These are phyloP conservation scores for Microcyclosporella mali DNA, from an alignment of 2,329 filamentous ascomycete species.

Conservation along the genomic window DNA sequence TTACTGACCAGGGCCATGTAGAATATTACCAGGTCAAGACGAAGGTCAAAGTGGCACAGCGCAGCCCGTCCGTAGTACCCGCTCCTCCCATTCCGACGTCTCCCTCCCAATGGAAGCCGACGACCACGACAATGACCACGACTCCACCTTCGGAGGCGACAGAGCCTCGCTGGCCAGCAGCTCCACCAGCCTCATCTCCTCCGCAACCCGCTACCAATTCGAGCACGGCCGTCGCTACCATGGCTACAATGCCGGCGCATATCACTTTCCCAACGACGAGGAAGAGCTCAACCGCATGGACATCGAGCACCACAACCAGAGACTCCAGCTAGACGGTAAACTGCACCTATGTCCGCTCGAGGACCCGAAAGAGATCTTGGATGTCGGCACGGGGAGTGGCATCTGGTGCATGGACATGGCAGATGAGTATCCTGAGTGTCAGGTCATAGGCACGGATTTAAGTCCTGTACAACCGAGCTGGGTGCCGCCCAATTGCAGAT, in stretches of 20 bases:
- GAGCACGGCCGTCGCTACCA: constrained; percentile 14
- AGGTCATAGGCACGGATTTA: constrained; percentile 40
- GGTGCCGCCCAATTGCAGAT: constrained; percentile 33
- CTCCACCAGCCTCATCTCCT: constrained; percentile 13
- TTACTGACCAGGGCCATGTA: no score
- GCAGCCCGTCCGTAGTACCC: no score
- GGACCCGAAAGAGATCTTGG: constrained; percentile 6
- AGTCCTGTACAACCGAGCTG: constrained; percentile 32
- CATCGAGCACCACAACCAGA: constrained; percentile 12
- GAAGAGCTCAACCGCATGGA: constrained; percentile 13
- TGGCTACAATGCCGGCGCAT: constrained; percentile 10
- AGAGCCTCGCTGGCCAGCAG: constrained; percentile 6
- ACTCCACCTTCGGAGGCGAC: constrained; percentile 8
- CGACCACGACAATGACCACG: background rate
- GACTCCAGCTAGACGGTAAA: constrained; percentile 9
- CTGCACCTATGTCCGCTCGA: constrained; percentile 1
- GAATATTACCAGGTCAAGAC: no score
- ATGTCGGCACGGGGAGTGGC: constrained; percentile 11
- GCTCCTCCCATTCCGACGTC: no score
- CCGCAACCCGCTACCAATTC: constrained; percentile 11
- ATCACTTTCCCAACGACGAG: constrained; percentile 15
- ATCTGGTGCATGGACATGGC: constrained; percentile 27
- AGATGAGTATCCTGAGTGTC: constrained; percentile 20
- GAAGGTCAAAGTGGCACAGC: no score
- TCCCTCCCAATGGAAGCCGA: no score